A percentile compares a stretch with the other conserved stretches of the same genome.
phyloP scores from a whole-genome alignment of 2,329 filamentous ascomycete species.

The Thielaviopsis populi region DNA sequence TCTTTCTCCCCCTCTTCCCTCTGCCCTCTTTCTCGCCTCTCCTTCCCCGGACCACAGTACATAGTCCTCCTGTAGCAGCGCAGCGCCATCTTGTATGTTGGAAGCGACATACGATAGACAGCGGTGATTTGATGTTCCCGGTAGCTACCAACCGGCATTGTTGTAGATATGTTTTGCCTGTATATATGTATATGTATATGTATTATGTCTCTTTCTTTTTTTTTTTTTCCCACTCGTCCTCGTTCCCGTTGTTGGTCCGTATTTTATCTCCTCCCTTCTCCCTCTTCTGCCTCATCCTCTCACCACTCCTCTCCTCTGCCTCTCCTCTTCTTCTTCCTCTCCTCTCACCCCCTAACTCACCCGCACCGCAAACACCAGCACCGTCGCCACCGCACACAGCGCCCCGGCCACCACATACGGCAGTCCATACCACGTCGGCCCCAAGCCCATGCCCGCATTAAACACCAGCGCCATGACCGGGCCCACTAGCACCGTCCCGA shows the following conservation, averaged over 20 bases:
- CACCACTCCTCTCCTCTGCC: neutral
- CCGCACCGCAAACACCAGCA: neutral
- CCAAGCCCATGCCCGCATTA: neutral
- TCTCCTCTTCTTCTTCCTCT: neutral
- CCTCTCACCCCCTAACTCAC: neutral
- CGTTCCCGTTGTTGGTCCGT: too few species aligned
- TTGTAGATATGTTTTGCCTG: too few species aligned
- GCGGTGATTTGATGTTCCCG: too few species aligned
- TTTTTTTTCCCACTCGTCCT: too few species aligned
- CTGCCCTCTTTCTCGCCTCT: neutral
- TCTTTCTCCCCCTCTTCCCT: neutral
- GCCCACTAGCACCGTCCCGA: neutral
- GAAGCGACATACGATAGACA: too few species aligned
- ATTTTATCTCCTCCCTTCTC: neutral
- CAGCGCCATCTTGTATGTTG: too few species aligned
- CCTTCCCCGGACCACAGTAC: neutral
- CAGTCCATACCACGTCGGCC: conserved; percentile 2
- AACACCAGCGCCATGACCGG: neutral
- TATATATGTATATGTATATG: too few species aligned
- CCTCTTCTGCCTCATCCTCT: neutral
- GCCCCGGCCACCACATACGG: conserved; percentile 3
- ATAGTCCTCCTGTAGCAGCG: too few species aligned
- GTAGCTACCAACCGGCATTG: too few species aligned
- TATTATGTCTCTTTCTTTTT: too few species aligned
- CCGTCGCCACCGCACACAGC: neutral